Evolutionary conservation across 495 filamentous ascomycete species (phyloP), one percentile per base, ranked within the genome.

Genomic region (Cercophora newfieldiana): DNA sequence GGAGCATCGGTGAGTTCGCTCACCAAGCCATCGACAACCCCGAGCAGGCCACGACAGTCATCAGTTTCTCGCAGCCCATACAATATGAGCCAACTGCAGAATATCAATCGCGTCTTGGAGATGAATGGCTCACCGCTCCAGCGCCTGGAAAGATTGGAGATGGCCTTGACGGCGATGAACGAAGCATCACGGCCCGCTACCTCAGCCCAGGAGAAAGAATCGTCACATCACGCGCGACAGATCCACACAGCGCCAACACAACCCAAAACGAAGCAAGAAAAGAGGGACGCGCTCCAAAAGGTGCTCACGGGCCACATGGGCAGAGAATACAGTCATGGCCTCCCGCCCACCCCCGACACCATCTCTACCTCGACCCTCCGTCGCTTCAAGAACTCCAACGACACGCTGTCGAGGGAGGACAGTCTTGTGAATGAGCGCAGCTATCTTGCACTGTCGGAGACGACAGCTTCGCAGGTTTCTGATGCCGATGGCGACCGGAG

Each of bases 271-370:
- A 80, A 77, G 37, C 69, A 74, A 1, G 78, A 81, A 57, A 82
- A 81, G 70, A 73, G 79, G 33, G 77, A 82, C 16, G 73, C 77
- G 2, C 53, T 80, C 19, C 69, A 78, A 48, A 77, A 69, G 21
- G 80, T 82, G 37, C 63, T 75, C 12, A 82, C 77, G 31, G 74
- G 73, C 5, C 72, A 71, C n/a, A 65, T 65, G 21, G 58, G 69
- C 18, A 71, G 68, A 21, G 67, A 77, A 37, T 21, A 73, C 37
- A 67, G 68, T 7, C 76, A 79, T 6, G 66, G 69, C 25, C 73
- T 85, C 18, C 84, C 84, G 48, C 84, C 84, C 8, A 85, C 84
- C 1, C 84, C 84, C 0, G 84, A 86, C 66, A 86, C 84, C 0
- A 76, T 86, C 22, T 81, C 82, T 5, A 84, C 82, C 2, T 79